phyloP scores from a whole-genome alignment of 2,329 filamentous ascomycete genomes.

The Hypoxylon sp. region DNA sequence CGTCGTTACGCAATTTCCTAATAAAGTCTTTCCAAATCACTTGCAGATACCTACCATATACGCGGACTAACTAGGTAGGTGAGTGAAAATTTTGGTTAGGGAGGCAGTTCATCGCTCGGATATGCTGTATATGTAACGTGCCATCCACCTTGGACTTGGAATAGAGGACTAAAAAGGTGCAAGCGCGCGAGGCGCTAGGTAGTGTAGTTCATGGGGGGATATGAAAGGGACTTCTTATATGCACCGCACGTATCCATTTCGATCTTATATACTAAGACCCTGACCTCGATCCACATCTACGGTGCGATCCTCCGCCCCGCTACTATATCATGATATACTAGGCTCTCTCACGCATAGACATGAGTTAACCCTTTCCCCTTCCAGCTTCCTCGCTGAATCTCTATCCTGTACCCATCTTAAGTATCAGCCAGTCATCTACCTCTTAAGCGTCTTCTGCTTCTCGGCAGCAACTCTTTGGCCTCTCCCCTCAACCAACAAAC shows the following conservation, averaged over 20 bases:
- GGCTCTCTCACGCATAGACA: neutral
- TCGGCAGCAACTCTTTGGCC: slow-evolving; percentile 87
- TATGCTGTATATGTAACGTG: neutral
- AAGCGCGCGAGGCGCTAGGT: neutral
- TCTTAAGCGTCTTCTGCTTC: slow-evolving; percentile 84
- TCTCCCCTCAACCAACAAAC: slow-evolving; percentile 84
- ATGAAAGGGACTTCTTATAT: neutral
- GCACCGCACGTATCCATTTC: neutral
- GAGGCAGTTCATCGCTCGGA: neutral
- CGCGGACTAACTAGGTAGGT: neutral
- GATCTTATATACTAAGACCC: neutral
- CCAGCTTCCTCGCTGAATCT: neutral
- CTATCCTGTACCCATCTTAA: neutral
- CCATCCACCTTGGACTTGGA: neutral
- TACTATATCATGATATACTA: neutral
- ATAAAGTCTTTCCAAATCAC: neutral
- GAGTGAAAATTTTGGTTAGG: neutral
- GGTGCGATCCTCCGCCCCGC: neutral
- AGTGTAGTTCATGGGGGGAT: neutral
- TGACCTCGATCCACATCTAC: neutral
- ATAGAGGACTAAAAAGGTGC: neutral
- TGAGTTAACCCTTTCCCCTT: neutral
- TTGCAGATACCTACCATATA: neutral
- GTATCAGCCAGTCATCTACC: slow-evolving; percentile 56
- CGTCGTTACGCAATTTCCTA: neutral